phyloP scores from a whole-genome alignment of 75 land plant species.

The Chamaecyparis obtusa region DNA sequence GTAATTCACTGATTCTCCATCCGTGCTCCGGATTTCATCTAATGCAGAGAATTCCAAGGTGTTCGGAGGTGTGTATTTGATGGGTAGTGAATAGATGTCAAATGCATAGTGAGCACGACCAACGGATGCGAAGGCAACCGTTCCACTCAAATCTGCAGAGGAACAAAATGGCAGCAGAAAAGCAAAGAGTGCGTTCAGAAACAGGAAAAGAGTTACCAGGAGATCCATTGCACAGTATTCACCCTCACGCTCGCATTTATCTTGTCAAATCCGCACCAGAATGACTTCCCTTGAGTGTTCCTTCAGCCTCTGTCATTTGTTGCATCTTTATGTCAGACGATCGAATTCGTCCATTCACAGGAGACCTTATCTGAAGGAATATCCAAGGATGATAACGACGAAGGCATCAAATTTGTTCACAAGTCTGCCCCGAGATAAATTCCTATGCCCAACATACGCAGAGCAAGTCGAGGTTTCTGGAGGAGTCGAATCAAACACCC shows the following conservation, averaged over 20 bases:
- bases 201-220: not conserved
- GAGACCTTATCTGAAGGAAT: too few species aligned
- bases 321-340: too few species aligned
- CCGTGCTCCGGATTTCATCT: constrained; percentile 57
- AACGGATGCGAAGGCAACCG: constrained; percentile 57
- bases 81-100: constrained; percentile 61
- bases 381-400: too few species aligned
- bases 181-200: not conserved
- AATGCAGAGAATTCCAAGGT: not conserved
- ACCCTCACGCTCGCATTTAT: not conserved
- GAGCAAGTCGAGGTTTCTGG: too few species aligned
- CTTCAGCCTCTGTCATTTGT: too few species aligned
- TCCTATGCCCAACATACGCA: too few species aligned
- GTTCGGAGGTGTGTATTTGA: not conserved
- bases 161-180: not conserved
- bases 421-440: too few species aligned
- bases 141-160: constrained; percentile 19
- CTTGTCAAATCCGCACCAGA: not conserved
- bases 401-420: too few species aligned
- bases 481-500: too few species aligned
- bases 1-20: constrained; percentile 77
- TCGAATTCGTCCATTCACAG: too few species aligned
- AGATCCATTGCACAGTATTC: not conserved
- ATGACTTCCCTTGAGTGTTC: too few species aligned
- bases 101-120: constrained; percentile 66